Percentiles rank a stretch among this genome's conserved stretches.
Evolutionary conservation across 441 rosid species (phyloP).

Genomic region (Gossypium laxum): DNA sequence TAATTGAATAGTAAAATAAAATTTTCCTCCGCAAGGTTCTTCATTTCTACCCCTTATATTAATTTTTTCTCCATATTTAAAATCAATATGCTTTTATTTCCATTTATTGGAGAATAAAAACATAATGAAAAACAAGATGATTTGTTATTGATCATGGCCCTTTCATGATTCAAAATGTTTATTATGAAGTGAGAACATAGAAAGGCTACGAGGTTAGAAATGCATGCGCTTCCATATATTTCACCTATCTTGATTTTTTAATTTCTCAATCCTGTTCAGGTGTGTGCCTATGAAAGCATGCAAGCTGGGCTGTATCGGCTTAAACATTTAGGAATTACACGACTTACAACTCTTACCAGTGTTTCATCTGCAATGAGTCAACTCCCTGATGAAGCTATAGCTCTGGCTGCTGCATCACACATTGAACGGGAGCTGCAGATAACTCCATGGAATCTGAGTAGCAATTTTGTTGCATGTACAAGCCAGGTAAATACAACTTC

Average conservation of each 20-base stretch:
- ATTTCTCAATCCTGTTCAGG: constrained; percentile 37
- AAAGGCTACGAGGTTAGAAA: background rate
- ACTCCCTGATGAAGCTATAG: constrained; percentile 91
- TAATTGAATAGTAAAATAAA: background rate
- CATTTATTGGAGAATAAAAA: background rate
- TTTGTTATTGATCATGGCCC: background rate
- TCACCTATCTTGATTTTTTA: background rate
- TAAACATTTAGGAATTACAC: constrained; percentile 89
- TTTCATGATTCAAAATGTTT: background rate
- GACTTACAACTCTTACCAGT: constrained; percentile 63
- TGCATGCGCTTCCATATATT: background rate
- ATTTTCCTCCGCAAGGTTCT: background rate
- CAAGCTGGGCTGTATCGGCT: constrained; percentile 86
- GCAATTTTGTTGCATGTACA: constrained; percentile 90
- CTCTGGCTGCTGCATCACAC: constrained; percentile 95
- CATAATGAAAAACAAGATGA: background rate
- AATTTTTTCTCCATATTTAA: background rate
- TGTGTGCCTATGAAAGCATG: constrained; percentile 96
- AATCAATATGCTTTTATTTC: background rate
- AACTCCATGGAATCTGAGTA: constrained; percentile 93
- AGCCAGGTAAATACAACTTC: constrained; percentile 48
- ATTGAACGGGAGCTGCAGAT: constrained; percentile 94
- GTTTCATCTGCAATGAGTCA: constrained; percentile 84
- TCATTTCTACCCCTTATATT: background rate
- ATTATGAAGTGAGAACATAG: background rate